Percentiles rank a stretch among this genome's conserved stretches.
phyloP scores from a whole-genome alignment of 257 asterid species.

The Nicotiana knightiana region DNA sequence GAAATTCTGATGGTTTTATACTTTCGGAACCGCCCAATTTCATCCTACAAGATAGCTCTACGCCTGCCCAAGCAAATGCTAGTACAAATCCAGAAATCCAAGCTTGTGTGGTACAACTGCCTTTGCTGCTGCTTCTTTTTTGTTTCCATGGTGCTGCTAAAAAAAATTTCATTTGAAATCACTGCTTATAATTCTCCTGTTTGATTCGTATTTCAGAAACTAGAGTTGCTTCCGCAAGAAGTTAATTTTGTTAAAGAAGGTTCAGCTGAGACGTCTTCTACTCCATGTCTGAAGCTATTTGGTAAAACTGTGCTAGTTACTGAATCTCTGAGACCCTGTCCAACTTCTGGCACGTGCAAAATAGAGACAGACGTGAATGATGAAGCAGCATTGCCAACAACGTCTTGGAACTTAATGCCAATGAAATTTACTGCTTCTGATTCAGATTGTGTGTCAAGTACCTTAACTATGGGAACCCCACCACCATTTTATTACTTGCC shows the following conservation, averaged over 20 bases:
- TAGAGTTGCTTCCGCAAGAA: slow-evolving; percentile 37
- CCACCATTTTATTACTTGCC: slow-evolving; percentile 14
- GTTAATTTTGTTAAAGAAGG: slow-evolving; percentile 28
- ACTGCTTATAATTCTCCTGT: neutral
- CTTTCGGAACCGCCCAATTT: slow-evolving; percentile 29
- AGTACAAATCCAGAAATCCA: slow-evolving; percentile 36
- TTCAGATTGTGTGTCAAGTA: slow-evolving; percentile 16
- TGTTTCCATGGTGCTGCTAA: neutral
- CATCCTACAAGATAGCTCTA: slow-evolving; percentile 25
- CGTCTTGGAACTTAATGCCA: slow-evolving; percentile 33
- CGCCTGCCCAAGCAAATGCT: slow-evolving; percentile 31
- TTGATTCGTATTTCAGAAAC: slow-evolving; percentile 33
- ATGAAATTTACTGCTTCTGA: slow-evolving; percentile 7
- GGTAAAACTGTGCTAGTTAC: slow-evolving; percentile 62
- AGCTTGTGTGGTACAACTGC: slow-evolving; percentile 36
- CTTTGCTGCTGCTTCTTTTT: slow-evolving; percentile 1
- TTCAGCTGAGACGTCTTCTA: slow-evolving; percentile 35
- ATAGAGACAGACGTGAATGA: slow-evolving; percentile 21
- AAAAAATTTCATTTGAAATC: neutral
- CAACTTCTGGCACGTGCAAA: slow-evolving; percentile 22
- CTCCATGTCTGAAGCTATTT: slow-evolving; percentile 63
- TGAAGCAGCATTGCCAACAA: slow-evolving; percentile 7
- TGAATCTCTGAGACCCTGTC: slow-evolving; percentile 30
- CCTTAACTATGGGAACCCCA: slow-evolving; percentile 14
- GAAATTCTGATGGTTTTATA: slow-evolving; percentile 2